Percentiles rank a stretch among this genome's conserved stretches.
phyloP scores from a whole-genome alignment of 23 red algal species.

The Gracilaria vermiculophylla region DNA sequence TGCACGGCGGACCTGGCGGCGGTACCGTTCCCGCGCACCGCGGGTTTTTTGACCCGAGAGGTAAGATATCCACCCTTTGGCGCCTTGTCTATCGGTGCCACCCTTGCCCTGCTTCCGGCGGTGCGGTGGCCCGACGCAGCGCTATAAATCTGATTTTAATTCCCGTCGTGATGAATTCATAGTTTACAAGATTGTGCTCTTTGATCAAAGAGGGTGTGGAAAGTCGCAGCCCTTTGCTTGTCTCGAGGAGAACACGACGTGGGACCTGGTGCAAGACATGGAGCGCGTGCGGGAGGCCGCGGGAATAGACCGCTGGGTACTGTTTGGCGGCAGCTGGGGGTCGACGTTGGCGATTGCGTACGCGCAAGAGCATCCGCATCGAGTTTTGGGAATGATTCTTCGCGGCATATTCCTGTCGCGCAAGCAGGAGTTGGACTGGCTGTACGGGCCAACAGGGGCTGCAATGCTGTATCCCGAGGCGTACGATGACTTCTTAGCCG shows the following conservation, averaged over 20 bases:
- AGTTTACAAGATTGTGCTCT: constrained; percentile 77
- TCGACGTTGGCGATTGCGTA: constrained; percentile 73
- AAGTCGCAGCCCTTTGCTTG: constrained; percentile 51
- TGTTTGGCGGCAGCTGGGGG: constrained; percentile 83
- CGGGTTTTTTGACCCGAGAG: constrained; percentile 76
- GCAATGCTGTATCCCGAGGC: constrained; percentile 69
- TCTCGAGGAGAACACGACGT: constrained; percentile 80
- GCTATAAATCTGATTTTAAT: background rate
- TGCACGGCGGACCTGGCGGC: constrained; percentile 84
- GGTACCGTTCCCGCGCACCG: constrained; percentile 54
- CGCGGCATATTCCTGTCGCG: constrained; percentile 76
- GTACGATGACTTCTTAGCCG: constrained; percentile 43
- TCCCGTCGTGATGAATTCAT: background rate
- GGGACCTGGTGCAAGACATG: constrained; percentile 73
- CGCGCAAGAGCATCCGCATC: constrained; percentile 69
- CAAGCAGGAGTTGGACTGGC: constrained; percentile 65
- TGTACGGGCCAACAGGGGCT: constrained; percentile 71
- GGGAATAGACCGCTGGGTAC: constrained; percentile 50
- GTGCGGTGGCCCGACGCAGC: background rate
- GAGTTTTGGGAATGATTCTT: constrained; percentile 65
- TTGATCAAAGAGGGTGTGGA: constrained; percentile 84
- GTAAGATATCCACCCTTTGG: background rate
- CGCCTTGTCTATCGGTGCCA: background rate
- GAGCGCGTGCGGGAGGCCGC: constrained; percentile 42
- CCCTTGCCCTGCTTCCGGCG: background rate